Evolutionary conservation across 2,329 filamentous ascomycete species (phyloP).

Genomic region (Plectosphaerella cucumerina): DNA sequence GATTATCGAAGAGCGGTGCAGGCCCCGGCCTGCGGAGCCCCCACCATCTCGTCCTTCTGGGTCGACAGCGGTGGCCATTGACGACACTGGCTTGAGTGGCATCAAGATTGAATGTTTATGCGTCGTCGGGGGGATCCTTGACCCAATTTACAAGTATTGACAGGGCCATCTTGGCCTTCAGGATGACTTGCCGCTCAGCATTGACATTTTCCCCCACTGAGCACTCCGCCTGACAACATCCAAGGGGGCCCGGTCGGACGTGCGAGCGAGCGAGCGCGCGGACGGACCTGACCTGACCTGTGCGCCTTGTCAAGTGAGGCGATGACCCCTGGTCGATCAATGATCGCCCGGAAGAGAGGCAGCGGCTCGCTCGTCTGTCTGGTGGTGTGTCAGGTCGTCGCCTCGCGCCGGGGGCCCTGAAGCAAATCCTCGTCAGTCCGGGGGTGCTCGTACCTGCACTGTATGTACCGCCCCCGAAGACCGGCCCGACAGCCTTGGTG

Average conservation of each 20-base stretch:
- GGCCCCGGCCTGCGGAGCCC: no score
- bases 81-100: neutral
- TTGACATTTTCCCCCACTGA: neutral
- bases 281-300: neutral
- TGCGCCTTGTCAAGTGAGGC: neutral
- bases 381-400: neutral
- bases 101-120: neutral
- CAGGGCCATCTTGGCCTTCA: neutral
- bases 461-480: no score
- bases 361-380: neutral
- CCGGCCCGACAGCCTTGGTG: no score
- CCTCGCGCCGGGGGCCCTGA: no score
- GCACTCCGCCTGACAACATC: neutral
- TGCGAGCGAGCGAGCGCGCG: neutral
- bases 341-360: neutral
- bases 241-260: neutral
- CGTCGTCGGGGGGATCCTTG: neutral
- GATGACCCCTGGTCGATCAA: neutral
- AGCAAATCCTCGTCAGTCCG: no score
- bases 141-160: neutral
- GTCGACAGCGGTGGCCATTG: no score
- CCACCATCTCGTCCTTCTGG: no score
- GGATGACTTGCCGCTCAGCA: neutral
- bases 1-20: no score
- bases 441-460: no score